Evolutionary conservation across 1,284 basidiomycete genomes (phyloP).

Genomic region (Microbotryum lychnidis-dioicae): DNA sequence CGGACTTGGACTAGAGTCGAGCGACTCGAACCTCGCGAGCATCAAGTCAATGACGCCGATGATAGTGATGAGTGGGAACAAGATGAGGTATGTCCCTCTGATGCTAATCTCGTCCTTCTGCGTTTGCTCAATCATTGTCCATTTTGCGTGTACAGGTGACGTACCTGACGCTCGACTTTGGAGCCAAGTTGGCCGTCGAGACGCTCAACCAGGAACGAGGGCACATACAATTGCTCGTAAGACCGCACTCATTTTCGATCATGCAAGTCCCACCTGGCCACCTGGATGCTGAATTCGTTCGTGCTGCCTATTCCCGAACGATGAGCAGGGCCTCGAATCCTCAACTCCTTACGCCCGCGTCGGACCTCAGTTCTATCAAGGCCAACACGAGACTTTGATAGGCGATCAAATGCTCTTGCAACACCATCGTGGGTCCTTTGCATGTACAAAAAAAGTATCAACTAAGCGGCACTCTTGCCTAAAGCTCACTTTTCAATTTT

Average conservation of each 20-base stretch:
- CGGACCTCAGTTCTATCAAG: conserved; percentile 14
- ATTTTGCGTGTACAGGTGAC: conserved; percentile 8
- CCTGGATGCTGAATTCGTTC: too few species aligned
- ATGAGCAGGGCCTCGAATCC: conserved; percentile 14
- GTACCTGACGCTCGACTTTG: conserved; percentile 27
- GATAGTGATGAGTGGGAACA: conserved; percentile 20
- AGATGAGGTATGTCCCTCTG: conserved; percentile 14
- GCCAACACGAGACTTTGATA: conserved; percentile 19
- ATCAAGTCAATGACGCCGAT: not conserved
- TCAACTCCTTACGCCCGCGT: conserved; percentile 10
- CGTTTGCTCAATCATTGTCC: not conserved
- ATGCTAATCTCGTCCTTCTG: not conserved
- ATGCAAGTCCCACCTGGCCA: not conserved
- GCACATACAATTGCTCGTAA: conserved; percentile 20
- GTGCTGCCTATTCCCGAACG: too few species aligned
- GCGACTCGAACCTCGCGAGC: too few species aligned
- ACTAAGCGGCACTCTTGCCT: too few species aligned
- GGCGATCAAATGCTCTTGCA: conserved; percentile 22
- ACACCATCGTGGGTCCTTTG: not conserved
- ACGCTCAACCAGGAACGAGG: not conserved
- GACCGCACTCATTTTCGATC: not conserved
- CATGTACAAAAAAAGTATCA: too few species aligned
- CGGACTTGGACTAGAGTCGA: too few species aligned
- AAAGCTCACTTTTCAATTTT: too few species aligned
- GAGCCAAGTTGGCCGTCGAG: not conserved